A percentile compares a stretch with the other conserved stretches of the same genome.
phyloP scores from a whole-genome alignment of 306 rosid species.

The Prunus kanzakura region DNA sequence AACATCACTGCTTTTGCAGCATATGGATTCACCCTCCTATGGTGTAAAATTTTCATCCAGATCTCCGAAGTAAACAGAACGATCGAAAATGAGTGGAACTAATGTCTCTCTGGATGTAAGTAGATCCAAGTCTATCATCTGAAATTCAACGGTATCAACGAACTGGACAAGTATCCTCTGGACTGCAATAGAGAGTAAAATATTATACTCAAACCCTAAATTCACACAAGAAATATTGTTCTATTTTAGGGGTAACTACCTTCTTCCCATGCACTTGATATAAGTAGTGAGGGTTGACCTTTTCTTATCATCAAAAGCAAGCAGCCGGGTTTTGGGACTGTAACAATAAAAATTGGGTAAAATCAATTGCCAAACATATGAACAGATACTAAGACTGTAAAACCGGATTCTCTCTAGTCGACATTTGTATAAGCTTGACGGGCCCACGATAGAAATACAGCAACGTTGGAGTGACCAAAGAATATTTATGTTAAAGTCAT shows the following conservation, averaged over 20 bases:
- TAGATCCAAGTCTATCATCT: neutral
- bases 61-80: too few relatives aligned
- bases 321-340: conserved; percentile 76
- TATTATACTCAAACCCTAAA: neutral
- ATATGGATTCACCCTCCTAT: too few relatives aligned
- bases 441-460: conserved; percentile 84
- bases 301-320: conserved; percentile 71
- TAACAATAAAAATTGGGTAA: conserved; percentile 15
- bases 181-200: conserved; percentile 37
- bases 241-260: conserved; percentile 34
- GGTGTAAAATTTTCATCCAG: too few relatives aligned
- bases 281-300: conserved; percentile 86
- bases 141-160: conserved; percentile 26
- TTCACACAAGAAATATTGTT: neutral
- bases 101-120: neutral
- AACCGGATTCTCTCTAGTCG: conserved; percentile 46
- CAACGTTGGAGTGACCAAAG: conserved; percentile 51
- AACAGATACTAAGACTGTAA: neutral
- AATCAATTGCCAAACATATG: conserved; percentile 5
- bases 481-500: neutral
- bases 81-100: neutral
- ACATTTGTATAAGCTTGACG: conserved; percentile 35
- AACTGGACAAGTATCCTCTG: conserved; percentile 71
- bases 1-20: too few relatives aligned
- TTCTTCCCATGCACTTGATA: conserved; percentile 79